phyloP scores from a whole-genome alignment of 306 rosid species.

The Notholithocarpus densiflorus region DNA sequence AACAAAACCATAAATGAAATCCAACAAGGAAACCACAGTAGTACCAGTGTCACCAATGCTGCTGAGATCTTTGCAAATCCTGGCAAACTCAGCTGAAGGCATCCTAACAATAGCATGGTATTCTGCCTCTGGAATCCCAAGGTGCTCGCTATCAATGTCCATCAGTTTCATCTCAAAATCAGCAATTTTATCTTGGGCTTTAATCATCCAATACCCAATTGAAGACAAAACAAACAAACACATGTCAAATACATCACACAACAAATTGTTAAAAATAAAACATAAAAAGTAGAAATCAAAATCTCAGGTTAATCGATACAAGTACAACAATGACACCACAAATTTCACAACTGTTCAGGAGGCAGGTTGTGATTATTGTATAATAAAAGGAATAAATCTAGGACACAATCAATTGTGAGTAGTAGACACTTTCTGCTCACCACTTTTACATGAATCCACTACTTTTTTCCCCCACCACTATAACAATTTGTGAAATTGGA shows the following conservation, averaged over 20 bases:
- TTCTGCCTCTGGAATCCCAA: constrained; percentile 92
- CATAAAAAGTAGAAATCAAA: background rate
- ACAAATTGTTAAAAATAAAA: background rate
- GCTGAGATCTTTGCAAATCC: constrained; percentile 88
- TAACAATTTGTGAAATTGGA: no score
- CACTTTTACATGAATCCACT: no score
- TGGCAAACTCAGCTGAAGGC: constrained; percentile 85
- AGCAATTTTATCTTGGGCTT: constrained; percentile 79
- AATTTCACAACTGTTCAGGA: no score
- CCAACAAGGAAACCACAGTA: background rate
- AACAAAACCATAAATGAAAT: background rate
- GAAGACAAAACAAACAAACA: background rate
- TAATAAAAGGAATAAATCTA: no score
- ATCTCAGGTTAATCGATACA: background rate
- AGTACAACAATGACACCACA: no score
- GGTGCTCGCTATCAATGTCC: constrained; percentile 97
- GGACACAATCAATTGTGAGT: no score
- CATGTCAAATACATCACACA: background rate
- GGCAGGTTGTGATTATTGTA: no score
- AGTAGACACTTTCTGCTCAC: no score
- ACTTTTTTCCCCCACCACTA: no score
- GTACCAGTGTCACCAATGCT: constrained; percentile 97
- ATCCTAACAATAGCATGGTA: constrained; percentile 87
- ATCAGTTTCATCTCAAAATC: constrained; percentile 98
- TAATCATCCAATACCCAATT: background rate